phyloP scores from a whole-genome alignment of 805 yeast species.

The Suhomyces tanzawaensis region DNA sequence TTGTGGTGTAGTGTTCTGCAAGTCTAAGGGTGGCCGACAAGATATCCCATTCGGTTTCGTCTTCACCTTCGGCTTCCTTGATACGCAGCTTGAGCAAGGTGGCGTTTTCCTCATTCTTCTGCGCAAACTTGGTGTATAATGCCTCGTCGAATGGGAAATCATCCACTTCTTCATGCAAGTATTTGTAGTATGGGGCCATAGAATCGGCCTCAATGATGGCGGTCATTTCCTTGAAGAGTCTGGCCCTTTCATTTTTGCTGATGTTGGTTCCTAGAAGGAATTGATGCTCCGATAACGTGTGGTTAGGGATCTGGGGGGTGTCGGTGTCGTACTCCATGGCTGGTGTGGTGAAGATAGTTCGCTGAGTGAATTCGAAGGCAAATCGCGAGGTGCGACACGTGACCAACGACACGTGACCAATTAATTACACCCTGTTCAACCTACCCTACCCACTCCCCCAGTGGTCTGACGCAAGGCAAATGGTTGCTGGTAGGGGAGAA shows the following conservation, averaged over 20 bases:
- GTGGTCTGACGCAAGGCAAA: too few relatives aligned
- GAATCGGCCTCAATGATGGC: conserved; percentile 55
- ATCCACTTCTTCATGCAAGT: conserved; percentile 42
- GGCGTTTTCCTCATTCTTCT: conserved; percentile 56
- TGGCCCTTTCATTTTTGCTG: conserved; percentile 37
- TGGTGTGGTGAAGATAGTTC: conserved; percentile 6
- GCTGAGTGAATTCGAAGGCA: conserved; percentile 5
- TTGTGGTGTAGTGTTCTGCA: conserved; percentile 83
- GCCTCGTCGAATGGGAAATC: conserved; percentile 58
- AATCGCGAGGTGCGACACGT: background rate
- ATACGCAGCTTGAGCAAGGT: conserved; percentile 52
- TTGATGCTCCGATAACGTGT: conserved; percentile 75
- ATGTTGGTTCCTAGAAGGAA: conserved; percentile 52
- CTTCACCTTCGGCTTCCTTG: conserved; percentile 56
- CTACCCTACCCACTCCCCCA: too few relatives aligned
- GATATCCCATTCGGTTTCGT: conserved; percentile 83
- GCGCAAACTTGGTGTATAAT: conserved; percentile 49
- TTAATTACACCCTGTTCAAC: too few relatives aligned
- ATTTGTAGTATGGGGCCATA: conserved; percentile 81
- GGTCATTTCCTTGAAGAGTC: conserved; percentile 45
- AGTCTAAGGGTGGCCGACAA: conserved; percentile 73
- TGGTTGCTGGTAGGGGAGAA: too few relatives aligned
- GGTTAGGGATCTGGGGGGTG: conserved; percentile 71
- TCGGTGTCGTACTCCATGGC: conserved; percentile 43
- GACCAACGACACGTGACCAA: background rate